Evolutionary conservation across 202 grass and related monocot species (phyloP), one percentile per base, ranked within the genome.

Genomic region (Elaeis oleifera): DNA sequence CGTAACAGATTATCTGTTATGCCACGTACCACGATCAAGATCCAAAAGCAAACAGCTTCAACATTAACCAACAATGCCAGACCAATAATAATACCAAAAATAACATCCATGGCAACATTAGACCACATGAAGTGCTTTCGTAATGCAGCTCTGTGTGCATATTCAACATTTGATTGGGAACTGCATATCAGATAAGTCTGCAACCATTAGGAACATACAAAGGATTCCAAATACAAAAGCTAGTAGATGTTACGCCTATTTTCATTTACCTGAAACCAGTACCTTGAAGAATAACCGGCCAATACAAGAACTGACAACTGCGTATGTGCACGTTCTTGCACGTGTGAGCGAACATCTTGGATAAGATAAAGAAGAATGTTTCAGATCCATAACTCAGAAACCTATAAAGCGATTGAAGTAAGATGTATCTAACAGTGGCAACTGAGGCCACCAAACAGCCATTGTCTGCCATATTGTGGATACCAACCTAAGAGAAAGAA

Each of bases 231-330:
- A 70, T 49, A 49, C 23, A 48, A 50, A 50, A 50, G 6, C 36
- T 21, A 0, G 16, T 23, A 17, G 48, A 50, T 16, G 23, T 16
- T 6, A 26, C 5, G 5, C 11, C 14, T 1, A n/a, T 59, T 56
- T 55, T 19, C 6, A 18, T 44, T 75, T 85, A 95, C 90, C 90
- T 87, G 74, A 58, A 56, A 66, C 63, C 76, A n/a, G 63, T 69
- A 61, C 63, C 76, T 71, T 81, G 82, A 54, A 92, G 88, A 72
- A 86, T 76, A 81, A 97, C 63, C 54, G 92, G 92, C 92, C 84
- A 97, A 67, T 91, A 91, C 49, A 97, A 74, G 89, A 97, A 77
- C 63, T 97, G 92, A 74, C 74, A 89, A 73, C 84, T 79, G 28
- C 82, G 81, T 54, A 77, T 72, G 69, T 89, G 81, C 26, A 89